Evolutionary conservation across 257 asterid genomes (phyloP).

Genomic region (Solanum piurae): DNA sequence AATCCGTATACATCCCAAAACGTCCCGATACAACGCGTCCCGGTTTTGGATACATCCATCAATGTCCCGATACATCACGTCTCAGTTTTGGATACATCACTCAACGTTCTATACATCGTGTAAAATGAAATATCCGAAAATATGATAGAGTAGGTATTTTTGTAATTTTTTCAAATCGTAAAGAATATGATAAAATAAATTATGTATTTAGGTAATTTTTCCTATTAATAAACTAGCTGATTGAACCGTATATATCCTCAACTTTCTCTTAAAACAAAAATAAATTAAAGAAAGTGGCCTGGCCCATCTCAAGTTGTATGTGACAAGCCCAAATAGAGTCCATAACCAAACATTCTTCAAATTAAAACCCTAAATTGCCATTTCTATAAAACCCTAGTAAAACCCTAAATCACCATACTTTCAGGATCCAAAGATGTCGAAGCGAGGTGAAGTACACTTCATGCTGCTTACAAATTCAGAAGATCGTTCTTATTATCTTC

Average conservation of each 20-base stretch:
- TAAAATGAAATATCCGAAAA: too few species aligned
- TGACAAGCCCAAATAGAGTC: neutral
- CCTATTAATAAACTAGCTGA: neutral
- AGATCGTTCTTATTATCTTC: neutral
- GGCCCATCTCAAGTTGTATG: neutral
- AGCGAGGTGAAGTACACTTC: slow-evolving; percentile 21
- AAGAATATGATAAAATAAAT: too few species aligned
- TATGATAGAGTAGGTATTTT: neutral
- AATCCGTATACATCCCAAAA: neutral
- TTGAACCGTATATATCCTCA: too few species aligned
- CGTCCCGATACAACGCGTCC: too few species aligned
- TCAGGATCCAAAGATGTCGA: slow-evolving; percentile 25
- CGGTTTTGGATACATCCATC: neutral
- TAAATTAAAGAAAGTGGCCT: neutral
- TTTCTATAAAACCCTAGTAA: neutral
- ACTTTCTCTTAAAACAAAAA: neutral
- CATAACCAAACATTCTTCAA: neutral
- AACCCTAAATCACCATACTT: neutral
- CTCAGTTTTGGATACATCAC: neutral
- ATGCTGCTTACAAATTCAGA: neutral
- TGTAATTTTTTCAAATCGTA: too few species aligned
- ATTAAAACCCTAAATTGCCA: neutral
- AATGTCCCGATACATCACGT: neutral
- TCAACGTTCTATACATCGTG: neutral
- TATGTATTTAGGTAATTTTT: too few species aligned